Percentiles rank a stretch among this genome's conserved stretches.
phyloP scores from a whole-genome alignment of 1,284 basidiomycete species.

The Cryptococcus jaspeensis region DNA sequence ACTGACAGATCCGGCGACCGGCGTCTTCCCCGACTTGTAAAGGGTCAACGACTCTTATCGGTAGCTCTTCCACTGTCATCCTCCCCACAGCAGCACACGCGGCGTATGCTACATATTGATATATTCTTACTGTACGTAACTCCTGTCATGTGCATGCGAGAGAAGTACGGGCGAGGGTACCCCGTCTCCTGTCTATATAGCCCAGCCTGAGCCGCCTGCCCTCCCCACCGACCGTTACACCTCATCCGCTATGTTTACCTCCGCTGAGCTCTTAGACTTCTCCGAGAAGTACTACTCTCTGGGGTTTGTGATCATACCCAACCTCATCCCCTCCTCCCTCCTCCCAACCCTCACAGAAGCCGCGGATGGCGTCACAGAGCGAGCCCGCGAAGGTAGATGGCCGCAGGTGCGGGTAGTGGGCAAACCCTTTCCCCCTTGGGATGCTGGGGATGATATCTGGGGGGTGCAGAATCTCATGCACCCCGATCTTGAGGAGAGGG shows the following conservation, averaged over 20 bases:
- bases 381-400: conserved; percentile 67
- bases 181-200: no score
- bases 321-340: conserved; percentile 57
- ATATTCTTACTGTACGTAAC: no score
- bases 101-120: no score
- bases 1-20: no score
- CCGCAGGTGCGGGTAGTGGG: conserved; percentile 69
- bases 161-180: no score
- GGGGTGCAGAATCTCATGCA: conserved; percentile 80
- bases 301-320: conserved; percentile 70
- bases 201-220: no score
- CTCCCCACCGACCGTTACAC: no score
- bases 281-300: conserved; percentile 59
- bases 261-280: not conserved
- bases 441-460: conserved; percentile 64
- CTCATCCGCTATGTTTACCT: not conserved
- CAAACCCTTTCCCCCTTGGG: conserved; percentile 77
- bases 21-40: no score
- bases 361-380: conserved; percentile 57
- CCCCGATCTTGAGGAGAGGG: conserved; percentile 62
- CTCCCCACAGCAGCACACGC: no score
- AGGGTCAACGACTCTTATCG: no score
- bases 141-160: no score
- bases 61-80: no score
- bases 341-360: conserved; percentile 57